Evolutionary conservation across 352 stramenopile species (phyloP), one percentile per base, ranked within the genome.

Genomic region (Globisporangium echinulatum): DNA sequence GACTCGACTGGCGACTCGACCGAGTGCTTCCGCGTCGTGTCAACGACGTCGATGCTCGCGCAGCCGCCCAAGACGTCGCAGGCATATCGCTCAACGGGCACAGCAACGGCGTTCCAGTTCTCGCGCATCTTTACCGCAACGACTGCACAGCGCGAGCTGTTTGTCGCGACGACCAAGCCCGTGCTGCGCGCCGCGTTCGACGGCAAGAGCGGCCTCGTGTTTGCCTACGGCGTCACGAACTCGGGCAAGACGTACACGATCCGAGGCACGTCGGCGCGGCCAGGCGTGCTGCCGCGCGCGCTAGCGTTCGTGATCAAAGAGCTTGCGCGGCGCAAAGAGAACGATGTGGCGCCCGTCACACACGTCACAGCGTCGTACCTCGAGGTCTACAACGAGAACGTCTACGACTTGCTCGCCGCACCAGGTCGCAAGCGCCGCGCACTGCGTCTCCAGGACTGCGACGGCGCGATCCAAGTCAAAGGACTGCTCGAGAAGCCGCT

Each of bases 211-310:
- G 87, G 82, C 7, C 76, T 99, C 15, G 76, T 99, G 13, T 99
- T 99, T 59, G 95, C 96, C 7, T 98, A 99, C 62, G 97, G 97
- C 55, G 96, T 99, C 54, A 99, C 97, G 6, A 99, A 99, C 67
- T 97, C 97, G 4, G 97, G 97, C 44, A 99, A 99, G 69, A 99
- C 96, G 14, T 96, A 99, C 71, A 99, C 96, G 8, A 97, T 99
- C 48, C 92, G 97, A 52, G 97, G 97, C 33, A 92, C 77, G 1
- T 74, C 79, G 3, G 63, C 75, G 7, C 72, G 85, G 1, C 86
- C 86, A 0, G 92, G 92, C 17, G 74, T 98, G 42, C 68, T 98
- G 36, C 92, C 92, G 10, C 77, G 89, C 44, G 71, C 90, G 8
- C 69, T 97, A 25, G 60, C 79, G 66, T 79, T 73, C 55, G 61